Evolutionary conservation across 1,284 basidiomycete genomes (phyloP).

Genomic region (Caloboletus firmus): DNA sequence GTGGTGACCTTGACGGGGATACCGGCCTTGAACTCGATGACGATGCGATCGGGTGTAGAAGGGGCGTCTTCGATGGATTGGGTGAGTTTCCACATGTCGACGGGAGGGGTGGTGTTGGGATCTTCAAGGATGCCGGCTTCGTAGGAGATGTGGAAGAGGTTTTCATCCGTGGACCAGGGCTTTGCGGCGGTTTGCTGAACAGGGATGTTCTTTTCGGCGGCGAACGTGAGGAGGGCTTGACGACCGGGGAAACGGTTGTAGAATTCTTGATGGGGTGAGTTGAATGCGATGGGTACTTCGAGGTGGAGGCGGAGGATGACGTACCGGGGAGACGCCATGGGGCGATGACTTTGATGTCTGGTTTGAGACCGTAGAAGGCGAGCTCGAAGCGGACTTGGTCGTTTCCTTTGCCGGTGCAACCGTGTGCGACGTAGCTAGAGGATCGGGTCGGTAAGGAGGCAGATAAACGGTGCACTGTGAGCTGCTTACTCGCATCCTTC

Average conservation of each 20-base stretch:
- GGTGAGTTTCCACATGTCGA: slow-evolving; percentile 99
- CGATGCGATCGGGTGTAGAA: slow-evolving; percentile 74
- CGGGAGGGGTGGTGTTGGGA: slow-evolving; percentile 91
- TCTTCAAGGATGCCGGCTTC: slow-evolving; percentile 99
- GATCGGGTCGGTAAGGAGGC: slow-evolving; percentile 3
- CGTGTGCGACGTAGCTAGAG: slow-evolving; percentile 89
- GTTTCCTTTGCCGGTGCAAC: slow-evolving; percentile 99
- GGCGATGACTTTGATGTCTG: slow-evolving; percentile 98
- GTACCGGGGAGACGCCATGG: slow-evolving; percentile 94
- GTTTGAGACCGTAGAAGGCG: slow-evolving; percentile 98
- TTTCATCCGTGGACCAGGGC: slow-evolving; percentile 99
- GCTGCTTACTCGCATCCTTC: slow-evolving; percentile 87
- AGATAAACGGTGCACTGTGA: background rate
- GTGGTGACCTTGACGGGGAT: slow-evolving; percentile 81
- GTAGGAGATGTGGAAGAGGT: slow-evolving; percentile 99
- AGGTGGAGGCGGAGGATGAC: background rate
- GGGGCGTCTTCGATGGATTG: slow-evolving; percentile 84
- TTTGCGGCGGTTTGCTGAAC: slow-evolving; percentile 95
- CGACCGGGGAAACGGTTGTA: slow-evolving; percentile 98
- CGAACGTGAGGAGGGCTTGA: slow-evolving; percentile 89
- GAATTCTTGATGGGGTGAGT: slow-evolving; percentile 62
- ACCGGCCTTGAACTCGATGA: slow-evolving; percentile 85
- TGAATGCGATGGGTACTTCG: background rate
- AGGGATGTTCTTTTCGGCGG: slow-evolving; percentile 86
- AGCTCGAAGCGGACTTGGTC: slow-evolving; percentile 99